phyloP scores from a whole-genome alignment of 768 basidiomycete species.

The Royoungia palumana region DNA sequence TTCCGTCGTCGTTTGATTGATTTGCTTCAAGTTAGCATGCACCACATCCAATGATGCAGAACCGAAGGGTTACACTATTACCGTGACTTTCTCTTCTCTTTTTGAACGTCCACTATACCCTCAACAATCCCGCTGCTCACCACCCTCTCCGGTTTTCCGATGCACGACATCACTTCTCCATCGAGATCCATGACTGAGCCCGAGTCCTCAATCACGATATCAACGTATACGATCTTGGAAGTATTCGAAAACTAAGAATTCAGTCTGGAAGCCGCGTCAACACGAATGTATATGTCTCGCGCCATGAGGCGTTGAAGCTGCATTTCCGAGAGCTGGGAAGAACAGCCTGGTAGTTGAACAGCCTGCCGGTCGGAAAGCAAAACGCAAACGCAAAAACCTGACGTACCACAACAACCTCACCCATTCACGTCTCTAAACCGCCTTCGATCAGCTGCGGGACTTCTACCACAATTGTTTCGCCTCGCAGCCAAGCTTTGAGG shows the following conservation, averaged over 20 bases:
- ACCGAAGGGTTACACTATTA: no score
- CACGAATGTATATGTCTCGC: slow-evolving; percentile 62
- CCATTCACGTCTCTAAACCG: slow-evolving; percentile 79
- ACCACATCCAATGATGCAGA: slow-evolving; percentile 1
- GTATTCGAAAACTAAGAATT: slow-evolving; percentile 77
- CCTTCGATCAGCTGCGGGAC: slow-evolving; percentile 92
- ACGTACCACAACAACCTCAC: slow-evolving; percentile 80
- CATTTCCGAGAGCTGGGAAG: slow-evolving; percentile 65
- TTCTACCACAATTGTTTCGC: slow-evolving; percentile 79
- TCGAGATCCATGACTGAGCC: slow-evolving; percentile 69
- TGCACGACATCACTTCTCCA: slow-evolving; percentile 38
- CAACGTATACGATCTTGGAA: slow-evolving; percentile 80
- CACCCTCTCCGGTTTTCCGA: slow-evolving; percentile 41
- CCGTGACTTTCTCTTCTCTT: slow-evolving; percentile 11
- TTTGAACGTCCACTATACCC: slow-evolving; percentile 39
- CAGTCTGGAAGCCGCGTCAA: slow-evolving; percentile 72
- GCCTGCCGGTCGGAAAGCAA: background rate
- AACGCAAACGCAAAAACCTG: slow-evolving; percentile 1
- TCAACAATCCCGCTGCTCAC: slow-evolving; percentile 50
- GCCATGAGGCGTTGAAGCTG: slow-evolving; percentile 81
- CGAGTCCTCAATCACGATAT: slow-evolving; percentile 86
- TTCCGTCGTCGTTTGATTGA: slow-evolving; percentile 19
- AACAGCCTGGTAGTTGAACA: no score
- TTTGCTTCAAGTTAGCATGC: no score
- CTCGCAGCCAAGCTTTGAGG: slow-evolving; percentile 67